phyloP scores from a whole-genome alignment of 805 yeast species.

The Cephaloascus albidus region DNA sequence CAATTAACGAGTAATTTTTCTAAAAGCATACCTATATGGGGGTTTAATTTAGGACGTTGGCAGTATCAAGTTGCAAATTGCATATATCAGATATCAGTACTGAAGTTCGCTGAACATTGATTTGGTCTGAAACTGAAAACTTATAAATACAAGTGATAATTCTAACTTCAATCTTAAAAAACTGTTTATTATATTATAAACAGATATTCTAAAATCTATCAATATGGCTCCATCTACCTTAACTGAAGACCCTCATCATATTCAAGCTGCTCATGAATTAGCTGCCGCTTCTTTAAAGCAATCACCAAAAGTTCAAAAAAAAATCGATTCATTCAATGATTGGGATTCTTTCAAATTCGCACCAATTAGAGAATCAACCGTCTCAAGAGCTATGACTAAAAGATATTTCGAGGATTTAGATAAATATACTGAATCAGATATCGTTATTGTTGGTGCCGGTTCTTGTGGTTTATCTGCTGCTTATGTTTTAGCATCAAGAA shows the following conservation, averaged over 20 bases:
- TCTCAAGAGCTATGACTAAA: constrained; percentile 71
- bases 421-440: constrained; percentile 66
- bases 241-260: neutral
- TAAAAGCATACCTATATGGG: too few relatives aligned
- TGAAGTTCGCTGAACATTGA: too few relatives aligned
- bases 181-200: too few relatives aligned
- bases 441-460: constrained; percentile 73
- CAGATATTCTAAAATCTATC: neutral
- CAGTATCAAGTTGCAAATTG: too few relatives aligned
- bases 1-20: too few relatives aligned
- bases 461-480: constrained; percentile 73
- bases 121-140: neutral
- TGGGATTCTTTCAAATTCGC: constrained; percentile 64
- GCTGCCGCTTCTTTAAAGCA: neutral
- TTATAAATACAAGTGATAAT: neutral
- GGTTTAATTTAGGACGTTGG: too few relatives aligned
- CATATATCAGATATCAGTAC: too few relatives aligned
- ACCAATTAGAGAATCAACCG: constrained; percentile 71
- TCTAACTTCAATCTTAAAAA: neutral
- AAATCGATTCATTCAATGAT: constrained; percentile 16
- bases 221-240: neutral
- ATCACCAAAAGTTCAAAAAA: neutral
- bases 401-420: constrained; percentile 68
- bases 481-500: constrained; percentile 58
- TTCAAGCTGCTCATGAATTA: neutral